These are phyloP conservation scores for Mortierella sp. DNA, from an alignment of 371 early-diverging fungal genomes.

Conservation along the genomic window DNA sequence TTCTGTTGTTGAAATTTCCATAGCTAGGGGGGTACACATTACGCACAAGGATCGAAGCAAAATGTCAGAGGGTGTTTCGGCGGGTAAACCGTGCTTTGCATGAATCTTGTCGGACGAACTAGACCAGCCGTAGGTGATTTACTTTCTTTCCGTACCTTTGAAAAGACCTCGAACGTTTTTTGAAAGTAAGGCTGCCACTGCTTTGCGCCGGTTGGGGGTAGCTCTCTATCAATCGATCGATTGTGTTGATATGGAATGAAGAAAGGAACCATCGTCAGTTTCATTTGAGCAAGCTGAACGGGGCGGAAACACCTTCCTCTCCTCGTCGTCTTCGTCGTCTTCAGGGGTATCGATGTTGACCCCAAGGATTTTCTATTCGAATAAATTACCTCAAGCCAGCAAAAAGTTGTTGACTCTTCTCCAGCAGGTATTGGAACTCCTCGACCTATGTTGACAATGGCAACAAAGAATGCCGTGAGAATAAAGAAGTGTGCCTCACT, in stretches of 20 bases:
- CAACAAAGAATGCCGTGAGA: background rate
- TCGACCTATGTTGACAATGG: constrained; percentile 64
- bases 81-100: constrained; percentile 1
- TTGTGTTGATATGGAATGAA: background rate
- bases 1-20: constrained; percentile 98
- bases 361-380: too few relatives aligned
- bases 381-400: constrained; percentile 87
- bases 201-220: constrained; percentile 83
- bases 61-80: background rate
- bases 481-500: background rate
- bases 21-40: constrained; percentile 62
- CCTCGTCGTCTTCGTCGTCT: background rate
- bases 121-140: background rate
- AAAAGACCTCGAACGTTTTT: constrained; percentile 96
- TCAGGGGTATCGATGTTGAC: background rate
- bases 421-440: constrained; percentile 95
- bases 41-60: background rate
- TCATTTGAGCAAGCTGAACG: background rate
- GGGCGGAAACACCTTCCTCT: background rate
- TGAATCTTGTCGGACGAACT: background rate
- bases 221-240: constrained; percentile 62
- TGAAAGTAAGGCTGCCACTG: constrained; percentile 95
- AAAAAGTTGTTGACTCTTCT: constrained; percentile 97
- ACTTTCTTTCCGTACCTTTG: constrained; percentile 70
- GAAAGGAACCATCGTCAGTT: background rate